Conservation (phyloP, 2,329 filamentous ascomycete genomes). For the Ophiostoma fasciatum region DNA sequence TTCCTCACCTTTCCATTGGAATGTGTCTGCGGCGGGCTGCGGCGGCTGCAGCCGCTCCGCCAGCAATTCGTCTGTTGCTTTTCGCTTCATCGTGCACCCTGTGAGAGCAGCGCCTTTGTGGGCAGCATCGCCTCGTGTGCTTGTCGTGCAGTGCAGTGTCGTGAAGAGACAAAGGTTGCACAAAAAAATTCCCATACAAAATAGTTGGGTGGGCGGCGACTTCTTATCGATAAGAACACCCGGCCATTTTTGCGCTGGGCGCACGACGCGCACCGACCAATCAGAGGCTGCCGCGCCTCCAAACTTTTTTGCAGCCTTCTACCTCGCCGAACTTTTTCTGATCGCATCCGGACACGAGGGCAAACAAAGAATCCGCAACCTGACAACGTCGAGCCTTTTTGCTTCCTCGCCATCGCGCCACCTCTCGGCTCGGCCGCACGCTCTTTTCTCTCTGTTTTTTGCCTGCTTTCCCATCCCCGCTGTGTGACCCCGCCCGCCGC, state of each 20-base stretch:
- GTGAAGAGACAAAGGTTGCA: background rate
- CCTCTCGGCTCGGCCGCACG: too few relatives aligned
- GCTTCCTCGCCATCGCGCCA: too few relatives aligned
- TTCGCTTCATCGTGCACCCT: constrained; percentile 14
- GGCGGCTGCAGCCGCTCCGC: background rate
- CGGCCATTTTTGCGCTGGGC: too few relatives aligned
- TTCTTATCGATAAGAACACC: constrained; percentile 13
- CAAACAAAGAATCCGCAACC: too few relatives aligned
- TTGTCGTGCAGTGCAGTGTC: background rate
- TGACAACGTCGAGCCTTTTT: too few relatives aligned
- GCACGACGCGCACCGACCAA: constrained; percentile 5
- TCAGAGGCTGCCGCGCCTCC: constrained; percentile 1
- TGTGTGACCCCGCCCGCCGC: too few relatives aligned
- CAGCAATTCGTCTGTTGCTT: constrained; percentile 8
- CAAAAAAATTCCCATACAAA: background rate
- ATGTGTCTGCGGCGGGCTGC: background rate
- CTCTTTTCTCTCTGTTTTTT: too few relatives aligned
- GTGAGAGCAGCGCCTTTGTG: too few relatives aligned
- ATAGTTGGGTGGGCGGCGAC: constrained; percentile 1
- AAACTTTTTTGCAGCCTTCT: constrained; percentile 8
- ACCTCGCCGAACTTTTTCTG: background rate
- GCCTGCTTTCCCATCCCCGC: too few relatives aligned
- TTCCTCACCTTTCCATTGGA: constrained; percentile 1
- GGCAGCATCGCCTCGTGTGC: background rate
- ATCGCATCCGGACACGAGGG: constrained; percentile 2